Evolutionary conservation across 768 basidiomycete genomes (phyloP), one percentile per base, ranked within the genome.

Genomic region (Lyophyllum semitale): DNA sequence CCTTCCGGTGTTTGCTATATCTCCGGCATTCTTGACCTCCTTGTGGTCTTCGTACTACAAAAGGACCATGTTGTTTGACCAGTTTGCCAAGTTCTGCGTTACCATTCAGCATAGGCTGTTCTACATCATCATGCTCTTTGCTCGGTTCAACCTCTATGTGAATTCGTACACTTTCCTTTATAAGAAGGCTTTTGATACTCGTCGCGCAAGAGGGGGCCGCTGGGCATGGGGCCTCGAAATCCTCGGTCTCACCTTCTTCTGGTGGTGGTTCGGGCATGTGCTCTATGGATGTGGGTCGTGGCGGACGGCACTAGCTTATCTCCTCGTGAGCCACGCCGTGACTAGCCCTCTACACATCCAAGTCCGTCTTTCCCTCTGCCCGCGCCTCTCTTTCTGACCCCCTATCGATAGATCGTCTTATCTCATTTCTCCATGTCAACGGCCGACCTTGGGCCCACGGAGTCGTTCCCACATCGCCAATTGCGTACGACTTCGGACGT

Each of bases 341-440:
- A 85, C 96, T 6, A 92, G 92, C 64, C 97, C 97, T 5, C 78
- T 99, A 22, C 97, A 99, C 66, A 84, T 98, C 29, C 97, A 98
- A 84, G 96, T 91, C 63, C 54, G 78, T 73, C 20, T 7, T 37
- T 35, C 32, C 27, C 15, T 35, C 30, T 40, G 47, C 32, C 15
- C 23, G 48, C 13, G 5, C 26, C 32, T 53, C 4, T 12, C 32
- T 42, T 52, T 17, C 38, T 38, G 22, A 43, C 41, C 11, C n/a
- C 27, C 35, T 13, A n/a, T 0, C 32, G 3, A 26, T 62, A 89
- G 88, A 98, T 99, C 63, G 95, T 98, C 1, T 84, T 98, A 25
- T 99, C 97, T 8, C 97, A 99, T 76, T 99, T 95, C 69, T 89
- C 93, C 46, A 93, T 95, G 77, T 94, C 96, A 12, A 95, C 95